Evolutionary conservation across 2,329 filamentous ascomycete genomes (phyloP).

Genomic region (Huntiella moniliformis): DNA sequence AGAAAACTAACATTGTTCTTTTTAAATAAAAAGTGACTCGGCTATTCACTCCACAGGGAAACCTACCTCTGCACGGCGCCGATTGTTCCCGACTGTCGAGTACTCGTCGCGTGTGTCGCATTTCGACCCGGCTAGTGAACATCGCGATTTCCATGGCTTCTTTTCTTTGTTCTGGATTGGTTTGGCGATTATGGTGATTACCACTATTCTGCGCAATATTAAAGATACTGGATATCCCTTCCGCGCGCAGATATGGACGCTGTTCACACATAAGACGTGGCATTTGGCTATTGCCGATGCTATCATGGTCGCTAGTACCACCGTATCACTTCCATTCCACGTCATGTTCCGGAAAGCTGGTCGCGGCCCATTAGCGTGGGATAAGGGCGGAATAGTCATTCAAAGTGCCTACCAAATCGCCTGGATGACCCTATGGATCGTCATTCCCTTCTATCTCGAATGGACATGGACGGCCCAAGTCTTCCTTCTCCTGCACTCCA

Average conservation of each 20-base stretch:
- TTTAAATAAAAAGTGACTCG: too few relatives aligned
- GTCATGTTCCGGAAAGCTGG: constrained; percentile 36
- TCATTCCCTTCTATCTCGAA: constrained; percentile 62
- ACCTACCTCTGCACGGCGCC: constrained; percentile 30
- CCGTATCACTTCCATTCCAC: constrained; percentile 56
- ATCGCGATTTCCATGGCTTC: constrained; percentile 90
- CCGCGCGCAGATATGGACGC: constrained; percentile 66
- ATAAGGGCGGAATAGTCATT: constrained; percentile 53
- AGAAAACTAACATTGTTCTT: too few relatives aligned
- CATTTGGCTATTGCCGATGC: constrained; percentile 70
- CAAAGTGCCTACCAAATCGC: constrained; percentile 64
- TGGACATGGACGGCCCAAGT: constrained; percentile 98
- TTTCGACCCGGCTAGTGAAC: constrained; percentile 82
- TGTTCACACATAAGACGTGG: constrained; percentile 78
- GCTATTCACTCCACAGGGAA: too few relatives aligned
- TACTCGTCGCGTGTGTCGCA: constrained; percentile 83
- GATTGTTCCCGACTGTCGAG: constrained; percentile 83
- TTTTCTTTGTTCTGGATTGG: constrained; percentile 98
- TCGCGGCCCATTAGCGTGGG: constrained; percentile 47
- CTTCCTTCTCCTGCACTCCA: constrained; percentile 76
- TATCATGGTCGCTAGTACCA: constrained; percentile 64
- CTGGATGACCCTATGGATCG: constrained; percentile 73
- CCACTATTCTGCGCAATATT: constrained; percentile 78
- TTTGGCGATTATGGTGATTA: constrained; percentile 89
- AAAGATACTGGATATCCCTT: constrained; percentile 84